Conservation (phyloP, 1,139 yeast species). For the Hanseniaspora gamundiae region DNA sequence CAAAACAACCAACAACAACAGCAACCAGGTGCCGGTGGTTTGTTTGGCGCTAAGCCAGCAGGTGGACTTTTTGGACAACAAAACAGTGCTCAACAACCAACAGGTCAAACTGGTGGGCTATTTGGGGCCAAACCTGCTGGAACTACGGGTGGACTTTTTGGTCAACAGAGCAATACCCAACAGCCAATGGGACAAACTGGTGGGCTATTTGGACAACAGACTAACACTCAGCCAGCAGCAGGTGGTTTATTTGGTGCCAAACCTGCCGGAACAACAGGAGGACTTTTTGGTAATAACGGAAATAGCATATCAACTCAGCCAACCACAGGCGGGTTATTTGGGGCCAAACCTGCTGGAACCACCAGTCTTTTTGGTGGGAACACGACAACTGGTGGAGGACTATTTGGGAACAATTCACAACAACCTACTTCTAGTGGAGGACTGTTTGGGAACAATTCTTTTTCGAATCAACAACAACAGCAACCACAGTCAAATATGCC, state of each 20-base stretch:
- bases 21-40: slow-evolving; percentile 12
- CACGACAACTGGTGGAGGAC: slow-evolving; percentile 17
- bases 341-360: slow-evolving; percentile 14
- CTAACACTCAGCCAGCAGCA: slow-evolving; percentile 11
- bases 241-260: slow-evolving; percentile 28
- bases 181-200: too few species aligned
- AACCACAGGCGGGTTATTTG: slow-evolving; percentile 38
- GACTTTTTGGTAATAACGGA: slow-evolving; percentile 20
- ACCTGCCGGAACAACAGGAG: slow-evolving; percentile 12
- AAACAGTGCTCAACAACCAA: slow-evolving; percentile 8
- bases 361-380: slow-evolving; percentile 7
- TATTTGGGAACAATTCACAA: slow-evolving; percentile 21
- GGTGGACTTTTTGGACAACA: slow-evolving; percentile 24
- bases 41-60: slow-evolving; percentile 12
- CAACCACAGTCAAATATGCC: slow-evolving; percentile 22
- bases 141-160: slow-evolving; percentile 19
- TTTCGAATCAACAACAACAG: slow-evolving; percentile 10
- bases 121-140: slow-evolving; percentile 17
- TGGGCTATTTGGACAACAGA: too few species aligned
- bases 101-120: slow-evolving; percentile 14
- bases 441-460: slow-evolving; percentile 22
- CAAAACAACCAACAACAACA: too few species aligned
- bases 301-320: too few species aligned
- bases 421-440: slow-evolving; percentile 18
- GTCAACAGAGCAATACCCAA: too few species aligned